phyloP scores from a whole-genome alignment of 164 flowering plant species.

The Sedum album region DNA sequence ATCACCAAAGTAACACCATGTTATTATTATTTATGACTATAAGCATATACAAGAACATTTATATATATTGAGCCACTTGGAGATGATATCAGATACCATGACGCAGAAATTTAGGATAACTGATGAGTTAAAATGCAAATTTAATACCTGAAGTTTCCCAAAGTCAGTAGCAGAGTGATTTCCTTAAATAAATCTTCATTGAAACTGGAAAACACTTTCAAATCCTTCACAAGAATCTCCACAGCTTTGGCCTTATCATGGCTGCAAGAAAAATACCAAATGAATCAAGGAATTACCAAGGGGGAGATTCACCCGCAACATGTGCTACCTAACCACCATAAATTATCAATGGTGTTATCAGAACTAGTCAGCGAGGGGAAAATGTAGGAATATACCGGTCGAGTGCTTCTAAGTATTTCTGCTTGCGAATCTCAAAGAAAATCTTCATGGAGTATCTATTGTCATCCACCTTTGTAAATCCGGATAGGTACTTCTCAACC shows the following conservation, averaged over 20 bases:
- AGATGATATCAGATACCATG: background rate
- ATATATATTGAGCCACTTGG: background rate
- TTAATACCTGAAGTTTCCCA: conserved; percentile 25
- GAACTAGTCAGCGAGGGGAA: too few species aligned
- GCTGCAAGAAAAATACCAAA: conserved; percentile 10
- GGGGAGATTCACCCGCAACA: background rate
- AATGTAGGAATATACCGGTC: conserved; percentile 39
- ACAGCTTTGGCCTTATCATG: conserved; percentile 24
- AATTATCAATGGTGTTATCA: background rate
- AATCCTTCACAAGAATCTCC: conserved; percentile 23
- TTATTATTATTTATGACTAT: background rate
- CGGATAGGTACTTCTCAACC: too few species aligned
- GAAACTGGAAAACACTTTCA: conserved; percentile 25
- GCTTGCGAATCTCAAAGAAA: conserved; percentile 35
- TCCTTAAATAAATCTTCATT: conserved; percentile 26
- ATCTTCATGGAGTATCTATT: conserved; percentile 29
- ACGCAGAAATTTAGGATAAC: background rate
- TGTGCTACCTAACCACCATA: too few species aligned
- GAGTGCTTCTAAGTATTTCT: conserved; percentile 46
- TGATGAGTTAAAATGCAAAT: background rate
- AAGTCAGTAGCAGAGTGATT: conserved; percentile 21
- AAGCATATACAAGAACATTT: background rate
- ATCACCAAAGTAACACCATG: too few species aligned
- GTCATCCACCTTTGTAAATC: conserved; percentile 48
- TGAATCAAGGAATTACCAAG: background rate